Percentiles rank a stretch among this genome's conserved stretches.
phyloP scores from a whole-genome alignment of 371 early-diverging fungal genomes.

The Mucor circinelloides region DNA sequence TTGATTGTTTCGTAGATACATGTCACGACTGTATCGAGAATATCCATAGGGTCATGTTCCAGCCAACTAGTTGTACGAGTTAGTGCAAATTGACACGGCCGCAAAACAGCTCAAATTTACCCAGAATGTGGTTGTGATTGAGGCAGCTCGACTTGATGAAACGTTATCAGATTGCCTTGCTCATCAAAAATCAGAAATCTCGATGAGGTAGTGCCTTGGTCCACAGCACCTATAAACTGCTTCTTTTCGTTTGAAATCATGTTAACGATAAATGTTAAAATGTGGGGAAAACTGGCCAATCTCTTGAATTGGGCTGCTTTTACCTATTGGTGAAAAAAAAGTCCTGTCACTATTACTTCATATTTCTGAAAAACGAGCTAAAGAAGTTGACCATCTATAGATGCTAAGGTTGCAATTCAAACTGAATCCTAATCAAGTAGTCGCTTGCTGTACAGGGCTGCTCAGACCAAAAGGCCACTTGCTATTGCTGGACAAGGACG shows the following conservation, averaged over 20 bases:
- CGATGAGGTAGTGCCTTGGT: slow-evolving; percentile 93
- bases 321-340: background rate
- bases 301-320: background rate
- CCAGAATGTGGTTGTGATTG: slow-evolving; percentile 78
- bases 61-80: slow-evolving; percentile 67
- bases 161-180: slow-evolving; percentile 68
- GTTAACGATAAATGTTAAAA: background rate
- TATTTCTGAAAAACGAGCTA: background rate
- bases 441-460: too few relatives aligned
- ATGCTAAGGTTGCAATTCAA: background rate
- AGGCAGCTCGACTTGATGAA: slow-evolving; percentile 79
- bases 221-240: slow-evolving; percentile 83
- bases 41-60: slow-evolving; percentile 86
- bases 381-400: background rate
- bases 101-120: slow-evolving; percentile 53
- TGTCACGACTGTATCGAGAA: slow-evolving; percentile 68
- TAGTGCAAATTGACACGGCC: background rate
- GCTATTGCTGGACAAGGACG: background rate
- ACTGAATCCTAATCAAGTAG: background rate
- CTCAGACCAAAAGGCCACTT: too few relatives aligned
- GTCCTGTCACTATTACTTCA: background rate
- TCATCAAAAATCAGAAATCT: slow-evolving; percentile 90
- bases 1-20: slow-evolving; percentile 74
- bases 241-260: slow-evolving; percentile 49
- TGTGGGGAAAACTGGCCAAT: background rate